Conservation (phyloP, 345 rosid genomes). For the Salix arbutifolia region DNA sequence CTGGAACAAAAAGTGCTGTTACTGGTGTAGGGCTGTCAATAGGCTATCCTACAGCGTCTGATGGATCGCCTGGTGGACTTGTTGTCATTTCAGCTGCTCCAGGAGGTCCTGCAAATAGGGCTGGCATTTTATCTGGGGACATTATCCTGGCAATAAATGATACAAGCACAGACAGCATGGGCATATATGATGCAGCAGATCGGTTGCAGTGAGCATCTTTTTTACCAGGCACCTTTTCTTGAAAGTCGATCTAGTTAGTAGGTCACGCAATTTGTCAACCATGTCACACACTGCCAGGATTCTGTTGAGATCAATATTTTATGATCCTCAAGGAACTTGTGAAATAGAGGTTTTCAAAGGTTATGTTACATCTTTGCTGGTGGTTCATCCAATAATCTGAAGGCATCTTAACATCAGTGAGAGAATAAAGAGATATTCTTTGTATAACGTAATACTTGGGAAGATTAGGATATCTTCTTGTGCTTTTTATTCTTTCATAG, state of each 20-base stretch:
- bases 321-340: not conserved
- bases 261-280: not conserved
- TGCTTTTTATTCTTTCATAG: not conserved
- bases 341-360: not conserved
- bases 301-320: not conserved
- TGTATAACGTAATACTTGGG: not conserved
- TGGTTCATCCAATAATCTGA: not conserved
- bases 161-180: constrained; percentile 58
- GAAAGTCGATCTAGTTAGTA: not conserved
- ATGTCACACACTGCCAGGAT: not conserved
- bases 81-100: constrained; percentile 83
- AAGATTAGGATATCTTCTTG: not conserved
- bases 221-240: not conserved
- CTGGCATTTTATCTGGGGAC: constrained; percentile 80
- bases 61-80: constrained; percentile 59
- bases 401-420: not conserved
- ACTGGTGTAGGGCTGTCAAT: constrained; percentile 94
- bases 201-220: constrained; percentile 67
- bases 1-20: constrained; percentile 92
- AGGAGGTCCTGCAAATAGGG: constrained; percentile 86
- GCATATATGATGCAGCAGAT: constrained; percentile 89
- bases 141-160: constrained; percentile 65
- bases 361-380: not conserved
- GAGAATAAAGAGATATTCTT: not conserved
- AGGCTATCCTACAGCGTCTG: constrained; percentile 65